These are phyloP conservation scores for Penicillium occitanis DNA, from an alignment of 2,329 filamentous ascomycete genomes.

Conservation along the genomic window DNA sequence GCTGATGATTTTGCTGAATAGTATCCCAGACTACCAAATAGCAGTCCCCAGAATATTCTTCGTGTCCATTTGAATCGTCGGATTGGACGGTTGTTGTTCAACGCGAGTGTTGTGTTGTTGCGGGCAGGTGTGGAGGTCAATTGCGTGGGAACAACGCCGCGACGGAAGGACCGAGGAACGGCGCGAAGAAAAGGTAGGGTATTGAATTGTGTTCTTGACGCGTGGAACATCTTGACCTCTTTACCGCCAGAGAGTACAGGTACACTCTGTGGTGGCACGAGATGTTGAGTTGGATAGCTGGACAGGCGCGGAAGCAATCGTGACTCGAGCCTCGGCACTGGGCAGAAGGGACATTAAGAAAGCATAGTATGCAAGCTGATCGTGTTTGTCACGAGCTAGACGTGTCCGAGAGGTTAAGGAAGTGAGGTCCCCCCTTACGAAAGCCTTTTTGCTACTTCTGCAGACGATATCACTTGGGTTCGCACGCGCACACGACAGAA, in stretches of 20 bases:
- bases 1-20: constrained; percentile 29
- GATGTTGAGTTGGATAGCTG: not conserved
- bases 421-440: not conserved
- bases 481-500: no score
- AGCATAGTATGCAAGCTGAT: not conserved
- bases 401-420: not conserved
- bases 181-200: not conserved
- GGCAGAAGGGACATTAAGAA: not conserved
- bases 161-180: not conserved
- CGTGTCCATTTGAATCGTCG: constrained; percentile 35
- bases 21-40: constrained; percentile 38
- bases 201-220: not conserved
- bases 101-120: constrained; percentile 18
- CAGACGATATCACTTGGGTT: not conserved
- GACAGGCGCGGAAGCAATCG: not conserved
- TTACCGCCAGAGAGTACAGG: not conserved
- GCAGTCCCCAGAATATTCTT: constrained; percentile 34
- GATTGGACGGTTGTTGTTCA: constrained; percentile 18
- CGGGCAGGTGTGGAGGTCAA: constrained; percentile 5
- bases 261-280: not conserved
- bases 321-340: not conserved
- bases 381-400: not conserved
- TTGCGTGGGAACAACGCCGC: not conserved
- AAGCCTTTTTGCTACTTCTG: not conserved
- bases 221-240: constrained; percentile 10